phyloP scores from a whole-genome alignment of 495 filamentous ascomycete genomes.

The Trichoderma erinaceum region DNA sequence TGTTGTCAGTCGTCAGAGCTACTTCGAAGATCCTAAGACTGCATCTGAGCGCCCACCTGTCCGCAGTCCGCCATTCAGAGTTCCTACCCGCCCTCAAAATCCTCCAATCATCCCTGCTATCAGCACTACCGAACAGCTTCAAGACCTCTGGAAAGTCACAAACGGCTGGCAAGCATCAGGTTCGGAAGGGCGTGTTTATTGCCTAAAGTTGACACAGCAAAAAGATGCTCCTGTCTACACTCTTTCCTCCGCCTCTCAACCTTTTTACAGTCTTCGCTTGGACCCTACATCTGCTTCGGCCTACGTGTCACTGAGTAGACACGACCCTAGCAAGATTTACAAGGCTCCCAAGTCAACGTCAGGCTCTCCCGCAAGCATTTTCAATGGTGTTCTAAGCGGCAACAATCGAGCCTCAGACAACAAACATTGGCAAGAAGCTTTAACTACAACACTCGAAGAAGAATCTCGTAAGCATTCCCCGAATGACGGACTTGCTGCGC shows the following conservation, averaged over 20 bases:
- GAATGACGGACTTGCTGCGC: slow-evolving; percentile 63
- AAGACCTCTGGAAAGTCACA: slow-evolving; percentile 48
- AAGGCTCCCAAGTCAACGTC: slow-evolving; percentile 27
- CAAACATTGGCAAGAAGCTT: slow-evolving; percentile 48
- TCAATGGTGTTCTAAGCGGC: slow-evolving; percentile 34
- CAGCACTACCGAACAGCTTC: slow-evolving; percentile 46
- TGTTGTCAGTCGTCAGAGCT: slow-evolving; percentile 51
- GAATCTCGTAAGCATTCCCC: slow-evolving; percentile 50
- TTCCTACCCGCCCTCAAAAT: slow-evolving; percentile 31
- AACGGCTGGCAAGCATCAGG: slow-evolving; percentile 49
- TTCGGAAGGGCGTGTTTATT: slow-evolving; percentile 45
- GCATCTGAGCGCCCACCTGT: slow-evolving; percentile 25
- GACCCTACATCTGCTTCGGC: slow-evolving; percentile 51
- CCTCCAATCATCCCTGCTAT: slow-evolving; percentile 39
- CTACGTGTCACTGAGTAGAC: slow-evolving; percentile 44
- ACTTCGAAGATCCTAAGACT: slow-evolving; percentile 25
- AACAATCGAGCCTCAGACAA: slow-evolving; percentile 22
- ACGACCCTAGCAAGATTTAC: slow-evolving; percentile 47
- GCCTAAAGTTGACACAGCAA: slow-evolving; percentile 42
- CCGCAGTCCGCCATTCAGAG: background rate
- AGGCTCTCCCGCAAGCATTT: slow-evolving; percentile 20
- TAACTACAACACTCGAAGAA: slow-evolving; percentile 56
- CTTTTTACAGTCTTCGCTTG: slow-evolving; percentile 48
- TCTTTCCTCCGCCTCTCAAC: slow-evolving; percentile 43
- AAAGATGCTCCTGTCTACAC: slow-evolving; percentile 47